Evolutionary conservation across 306 rosid species (phyloP).

Genomic region (Neltuma alba): DNA sequence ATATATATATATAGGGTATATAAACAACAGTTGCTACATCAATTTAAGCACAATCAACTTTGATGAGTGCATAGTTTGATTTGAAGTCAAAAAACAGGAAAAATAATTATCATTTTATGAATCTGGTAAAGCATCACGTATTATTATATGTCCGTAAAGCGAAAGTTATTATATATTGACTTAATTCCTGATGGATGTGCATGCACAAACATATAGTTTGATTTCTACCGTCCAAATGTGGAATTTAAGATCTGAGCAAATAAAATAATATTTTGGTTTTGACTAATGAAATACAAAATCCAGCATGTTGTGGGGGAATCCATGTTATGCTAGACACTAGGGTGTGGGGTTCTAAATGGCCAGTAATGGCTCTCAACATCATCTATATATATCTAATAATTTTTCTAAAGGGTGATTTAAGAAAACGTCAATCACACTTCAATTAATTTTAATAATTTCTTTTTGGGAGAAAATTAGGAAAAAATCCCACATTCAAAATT

Average conservation of each 20-base stretch:
- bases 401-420: not conserved
- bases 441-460: not conserved
- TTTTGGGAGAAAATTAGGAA: no score
- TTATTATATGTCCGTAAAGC: not conserved
- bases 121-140: not conserved
- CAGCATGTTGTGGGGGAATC: not conserved
- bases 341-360: not conserved
- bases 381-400: not conserved
- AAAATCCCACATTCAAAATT: no score
- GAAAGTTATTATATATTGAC: not conserved
- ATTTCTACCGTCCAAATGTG: not conserved
- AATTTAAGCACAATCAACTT: not conserved
- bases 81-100: not conserved
- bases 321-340: not conserved
- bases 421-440: not conserved
- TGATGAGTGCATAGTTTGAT: not conserved
- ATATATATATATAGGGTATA: not conserved
- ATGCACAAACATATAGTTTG: not conserved
- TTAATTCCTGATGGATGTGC: not conserved
- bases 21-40: not conserved
- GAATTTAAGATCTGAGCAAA: not conserved
- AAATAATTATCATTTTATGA: not conserved
- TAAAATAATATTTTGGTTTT: not conserved
- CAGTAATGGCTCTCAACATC: not conserved
- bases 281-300: slow-evolving; percentile 3